Evolutionary conservation across 371 early-diverging fungal genomes (phyloP).

Genomic region (Actinomortierella ambigua): DNA sequence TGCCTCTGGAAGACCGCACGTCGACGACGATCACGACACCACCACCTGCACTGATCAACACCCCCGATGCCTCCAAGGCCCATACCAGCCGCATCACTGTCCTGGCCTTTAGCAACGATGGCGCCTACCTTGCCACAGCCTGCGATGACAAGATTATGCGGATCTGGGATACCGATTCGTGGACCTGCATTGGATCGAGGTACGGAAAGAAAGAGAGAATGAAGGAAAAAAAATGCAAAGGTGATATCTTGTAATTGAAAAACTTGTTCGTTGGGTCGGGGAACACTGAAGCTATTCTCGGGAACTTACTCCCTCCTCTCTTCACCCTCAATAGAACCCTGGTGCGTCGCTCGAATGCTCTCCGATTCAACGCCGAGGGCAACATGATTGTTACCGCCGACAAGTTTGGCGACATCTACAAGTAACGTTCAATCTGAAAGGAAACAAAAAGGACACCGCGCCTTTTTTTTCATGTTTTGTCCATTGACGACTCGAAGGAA

Average conservation of each 20-base stretch:
- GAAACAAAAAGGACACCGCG: not conserved
- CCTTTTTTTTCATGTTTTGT: too few relatives aligned
- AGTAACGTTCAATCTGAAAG: conserved; percentile 48
- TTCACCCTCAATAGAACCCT: conserved; percentile 48
- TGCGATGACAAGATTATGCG: conserved; percentile 76
- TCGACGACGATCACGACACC: conserved; percentile 27
- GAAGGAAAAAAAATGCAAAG: conserved; percentile 1
- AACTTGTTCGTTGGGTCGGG: not conserved
- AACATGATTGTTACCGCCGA: conserved; percentile 80
- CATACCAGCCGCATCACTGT: conserved; percentile 57
- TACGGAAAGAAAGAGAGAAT: conserved; percentile 15
- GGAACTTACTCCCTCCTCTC: not conserved
- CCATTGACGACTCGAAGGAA: too few relatives aligned
- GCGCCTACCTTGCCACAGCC: conserved; percentile 62
- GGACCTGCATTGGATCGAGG: conserved; percentile 61
- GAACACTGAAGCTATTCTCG: not conserved
- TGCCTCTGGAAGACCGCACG: conserved; percentile 36
- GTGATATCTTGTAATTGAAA: not conserved
- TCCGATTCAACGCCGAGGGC: conserved; percentile 66
- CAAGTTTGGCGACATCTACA: conserved; percentile 95
- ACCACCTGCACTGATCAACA: conserved; percentile 30
- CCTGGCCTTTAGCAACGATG: conserved; percentile 64
- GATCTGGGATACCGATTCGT: conserved; percentile 70
- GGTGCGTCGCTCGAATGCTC: conserved; percentile 72
- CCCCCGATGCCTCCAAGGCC: conserved; percentile 46